phyloP scores from a whole-genome alignment of 140 eudicot species.

The Oenanthe javanica region DNA sequence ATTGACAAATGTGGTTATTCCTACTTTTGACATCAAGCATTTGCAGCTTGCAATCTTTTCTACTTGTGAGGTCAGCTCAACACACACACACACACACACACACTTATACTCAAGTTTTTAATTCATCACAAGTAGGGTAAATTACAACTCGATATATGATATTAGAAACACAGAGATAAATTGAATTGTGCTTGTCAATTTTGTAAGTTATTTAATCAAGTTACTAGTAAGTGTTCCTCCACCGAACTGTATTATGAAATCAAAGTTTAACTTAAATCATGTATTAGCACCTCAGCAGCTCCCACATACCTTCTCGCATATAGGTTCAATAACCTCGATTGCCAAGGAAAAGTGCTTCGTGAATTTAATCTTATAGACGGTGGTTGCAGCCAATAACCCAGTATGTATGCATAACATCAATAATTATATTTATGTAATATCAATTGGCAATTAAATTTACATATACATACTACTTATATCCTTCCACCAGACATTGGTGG shows the following conservation, averaged over 20 bases:
- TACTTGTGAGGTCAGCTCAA: background rate
- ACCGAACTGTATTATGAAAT: no score
- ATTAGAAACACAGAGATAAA: no score
- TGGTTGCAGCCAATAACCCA: conserved; percentile 12
- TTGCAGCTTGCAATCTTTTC: conserved; percentile 8
- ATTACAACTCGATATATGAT: background rate
- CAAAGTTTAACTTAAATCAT: no score
- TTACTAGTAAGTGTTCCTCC: no score
- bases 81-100: background rate
- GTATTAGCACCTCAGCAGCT: conserved; percentile 14
- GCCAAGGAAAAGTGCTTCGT: background rate
- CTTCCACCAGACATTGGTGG: conserved; percentile 8
- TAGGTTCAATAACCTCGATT: background rate
- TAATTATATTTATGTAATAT: background rate
- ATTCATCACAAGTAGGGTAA: background rate
- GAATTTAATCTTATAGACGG: conserved; percentile 6
- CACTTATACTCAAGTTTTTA: background rate
- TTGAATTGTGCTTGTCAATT: no score
- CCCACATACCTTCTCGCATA: conserved; percentile 6
- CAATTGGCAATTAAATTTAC: background rate
- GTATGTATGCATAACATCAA: background rate
- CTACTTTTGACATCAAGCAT: conserved; percentile 10
- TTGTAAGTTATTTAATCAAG: no score
- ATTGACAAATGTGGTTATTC: conserved; percentile 8
- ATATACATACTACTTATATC: background rate